A percentile compares a stretch with the other conserved stretches of the same genome.
phyloP scores from a whole-genome alignment of 345 rosid species.

The Syzygium oleosum region DNA sequence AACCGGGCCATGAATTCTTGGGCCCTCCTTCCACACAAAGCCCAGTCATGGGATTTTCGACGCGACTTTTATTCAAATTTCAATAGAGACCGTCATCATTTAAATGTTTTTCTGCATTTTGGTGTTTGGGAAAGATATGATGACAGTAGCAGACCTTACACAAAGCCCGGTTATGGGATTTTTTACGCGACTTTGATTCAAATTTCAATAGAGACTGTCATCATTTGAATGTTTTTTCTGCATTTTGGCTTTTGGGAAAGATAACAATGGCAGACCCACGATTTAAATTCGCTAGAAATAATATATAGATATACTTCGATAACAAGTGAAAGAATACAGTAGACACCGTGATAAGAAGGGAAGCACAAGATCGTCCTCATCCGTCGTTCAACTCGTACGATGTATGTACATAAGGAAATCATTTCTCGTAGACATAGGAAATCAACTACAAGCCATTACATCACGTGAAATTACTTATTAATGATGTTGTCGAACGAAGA shows the following conservation, averaged over 20 bases:
- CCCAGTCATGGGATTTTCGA: not conserved
- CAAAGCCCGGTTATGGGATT: not conserved
- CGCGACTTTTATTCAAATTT: not conserved
- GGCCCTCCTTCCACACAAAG: not conserved
- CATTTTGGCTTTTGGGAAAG: not conserved
- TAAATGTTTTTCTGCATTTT: not conserved
- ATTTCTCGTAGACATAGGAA: not conserved
- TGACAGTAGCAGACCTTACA: not conserved
- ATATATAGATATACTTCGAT: not conserved
- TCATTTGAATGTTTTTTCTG: not conserved
- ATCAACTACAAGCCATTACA: not conserved
- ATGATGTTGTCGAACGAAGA: not conserved
- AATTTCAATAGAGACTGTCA: not conserved
- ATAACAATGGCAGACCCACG: not conserved
- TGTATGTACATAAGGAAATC: not conserved
- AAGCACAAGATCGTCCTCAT: not conserved
- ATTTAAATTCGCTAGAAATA: not conserved
- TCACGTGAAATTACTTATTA: not conserved
- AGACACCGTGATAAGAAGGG: not conserved
- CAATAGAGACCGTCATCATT: not conserved
- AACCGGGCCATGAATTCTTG: not conserved
- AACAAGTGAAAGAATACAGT: not conserved
- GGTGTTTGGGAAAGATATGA: not conserved
- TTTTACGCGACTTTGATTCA: not conserved
- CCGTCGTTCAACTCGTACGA: not conserved